Evolutionary conservation across 306 rosid genomes (phyloP).

Genomic region (Cyclanthera cordifolia): DNA sequence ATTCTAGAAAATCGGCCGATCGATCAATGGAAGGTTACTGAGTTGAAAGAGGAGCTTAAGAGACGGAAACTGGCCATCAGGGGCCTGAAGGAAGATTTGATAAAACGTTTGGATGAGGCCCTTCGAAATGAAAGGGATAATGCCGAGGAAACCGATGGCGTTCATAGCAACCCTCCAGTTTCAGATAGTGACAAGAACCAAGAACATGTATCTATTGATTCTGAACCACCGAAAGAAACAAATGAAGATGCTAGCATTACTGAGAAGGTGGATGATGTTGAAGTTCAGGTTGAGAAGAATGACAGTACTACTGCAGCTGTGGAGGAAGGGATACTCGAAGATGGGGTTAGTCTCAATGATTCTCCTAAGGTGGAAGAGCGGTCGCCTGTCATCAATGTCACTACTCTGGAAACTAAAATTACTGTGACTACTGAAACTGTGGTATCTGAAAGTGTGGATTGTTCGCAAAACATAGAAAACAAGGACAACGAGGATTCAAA

Average conservation of each 20-base stretch:
- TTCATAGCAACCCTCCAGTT: constrained; percentile 13
- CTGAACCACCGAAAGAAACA: constrained; percentile 21
- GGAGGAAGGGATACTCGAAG: constrained; percentile 27
- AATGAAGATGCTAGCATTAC: constrained; percentile 18
- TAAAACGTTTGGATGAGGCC: constrained; percentile 69
- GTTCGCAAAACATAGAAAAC: constrained; percentile 21
- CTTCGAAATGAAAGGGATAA: constrained; percentile 40
- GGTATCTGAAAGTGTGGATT: constrained; percentile 31
- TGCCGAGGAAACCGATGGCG: constrained; percentile 29
- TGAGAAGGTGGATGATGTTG: constrained; percentile 21
- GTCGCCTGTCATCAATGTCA: constrained; percentile 14
- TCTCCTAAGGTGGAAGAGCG: constrained; percentile 29
- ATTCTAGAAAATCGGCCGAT: constrained; percentile 57
- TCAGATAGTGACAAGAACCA: constrained; percentile 15
- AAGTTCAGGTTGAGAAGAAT: constrained; percentile 24
- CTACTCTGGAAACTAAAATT: constrained; percentile 23
- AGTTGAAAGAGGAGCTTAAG: constrained; percentile 78
- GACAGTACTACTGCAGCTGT: constrained; percentile 16
- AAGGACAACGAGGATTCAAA: constrained; percentile 14
- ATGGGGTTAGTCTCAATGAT: constrained; percentile 18
- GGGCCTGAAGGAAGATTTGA: constrained; percentile 87
- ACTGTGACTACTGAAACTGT: constrained; percentile 27
- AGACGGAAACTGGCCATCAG: constrained; percentile 50
- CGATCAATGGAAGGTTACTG: constrained; percentile 88
- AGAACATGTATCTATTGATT: constrained; percentile 10